Percentiles rank a stretch among this genome's conserved stretches.
phyloP scores from a whole-genome alignment of 352 stramenopile genomes.

The Halophytophthora polymorphica region DNA sequence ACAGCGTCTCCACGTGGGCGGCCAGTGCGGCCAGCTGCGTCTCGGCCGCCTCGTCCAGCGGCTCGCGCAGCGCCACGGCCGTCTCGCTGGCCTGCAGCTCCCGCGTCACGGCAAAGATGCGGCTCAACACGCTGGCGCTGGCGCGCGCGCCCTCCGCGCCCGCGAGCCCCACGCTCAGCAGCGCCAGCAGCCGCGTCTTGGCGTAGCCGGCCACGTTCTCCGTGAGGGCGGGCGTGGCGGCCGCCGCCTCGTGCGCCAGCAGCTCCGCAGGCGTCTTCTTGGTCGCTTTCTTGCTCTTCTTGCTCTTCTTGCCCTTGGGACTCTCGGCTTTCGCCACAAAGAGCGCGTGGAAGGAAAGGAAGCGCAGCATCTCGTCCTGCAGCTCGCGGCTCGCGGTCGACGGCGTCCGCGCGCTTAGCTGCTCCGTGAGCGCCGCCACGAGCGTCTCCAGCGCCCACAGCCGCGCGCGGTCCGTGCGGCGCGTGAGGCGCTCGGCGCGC shows the following conservation, averaged over 20 bases:
- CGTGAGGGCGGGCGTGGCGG: slow-evolving; percentile 45
- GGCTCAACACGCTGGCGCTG: slow-evolving; percentile 41
- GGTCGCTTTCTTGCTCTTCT: slow-evolving; percentile 23
- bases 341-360: slow-evolving; percentile 73
- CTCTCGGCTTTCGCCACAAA: slow-evolving; percentile 35
- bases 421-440: slow-evolving; percentile 39
- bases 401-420: slow-evolving; percentile 26
- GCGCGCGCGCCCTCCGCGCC: slow-evolving; percentile 26
- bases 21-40: slow-evolving; percentile 16
- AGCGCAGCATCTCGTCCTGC: slow-evolving; percentile 46
- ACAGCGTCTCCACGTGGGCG: slow-evolving; percentile 32
- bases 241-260: slow-evolving; percentile 20
- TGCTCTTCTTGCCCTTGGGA: slow-evolving; percentile 40
- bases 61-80: slow-evolving; percentile 31
- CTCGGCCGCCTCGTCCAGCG: slow-evolving; percentile 32
- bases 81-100: slow-evolving; percentile 28
- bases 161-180: slow-evolving; percentile 55
- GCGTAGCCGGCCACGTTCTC: slow-evolving; percentile 34
- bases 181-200: slow-evolving; percentile 66
- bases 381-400: slow-evolving; percentile 18
- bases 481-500: slow-evolving; percentile 45
- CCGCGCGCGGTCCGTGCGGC: slow-evolving; percentile 59
- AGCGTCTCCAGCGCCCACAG: slow-evolving; percentile 76
- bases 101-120: slow-evolving; percentile 38
- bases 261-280: slow-evolving; percentile 12